A percentile compares a stretch with the other conserved stretches of the same genome.
phyloP scores from a whole-genome alignment of 139 green algal genomes.

The Chlamydomonas eustigma region DNA sequence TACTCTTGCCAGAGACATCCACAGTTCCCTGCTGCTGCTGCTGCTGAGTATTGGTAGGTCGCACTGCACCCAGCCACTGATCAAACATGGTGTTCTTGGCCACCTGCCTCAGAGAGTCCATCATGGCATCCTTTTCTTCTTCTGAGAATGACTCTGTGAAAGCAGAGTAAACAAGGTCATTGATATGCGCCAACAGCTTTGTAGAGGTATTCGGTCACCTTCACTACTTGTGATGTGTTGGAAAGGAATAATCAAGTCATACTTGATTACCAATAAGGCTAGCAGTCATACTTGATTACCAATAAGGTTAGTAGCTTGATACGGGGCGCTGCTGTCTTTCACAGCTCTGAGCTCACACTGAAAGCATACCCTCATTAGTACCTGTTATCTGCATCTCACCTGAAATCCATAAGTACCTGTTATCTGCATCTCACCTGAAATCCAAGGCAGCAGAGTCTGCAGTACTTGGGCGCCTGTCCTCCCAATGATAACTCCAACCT shows the following conservation, averaged over 20 bases:
- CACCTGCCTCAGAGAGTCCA: constrained; percentile 67
- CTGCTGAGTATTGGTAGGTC: background rate
- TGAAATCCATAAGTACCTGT: constrained; percentile 91
- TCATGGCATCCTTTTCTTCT: constrained; percentile 54
- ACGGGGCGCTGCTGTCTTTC: no score
- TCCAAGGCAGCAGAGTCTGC: constrained; percentile 90
- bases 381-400: constrained; percentile 65
- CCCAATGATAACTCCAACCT: constrained; percentile 77
- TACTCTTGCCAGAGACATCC: background rate
- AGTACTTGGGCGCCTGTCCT: constrained; percentile 93
- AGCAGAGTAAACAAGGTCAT: background rate
- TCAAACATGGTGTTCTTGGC: constrained; percentile 94
- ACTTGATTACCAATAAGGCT: no score
- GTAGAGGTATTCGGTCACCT: no score
- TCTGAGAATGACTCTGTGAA: constrained; percentile 58
- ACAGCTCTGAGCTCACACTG: no score
- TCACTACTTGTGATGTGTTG: no score
- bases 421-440: constrained; percentile 60
- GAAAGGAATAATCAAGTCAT: no score
- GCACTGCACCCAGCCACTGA: constrained; percentile 78
- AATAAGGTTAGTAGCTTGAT: no score
- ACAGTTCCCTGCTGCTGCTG: constrained; percentile 13
- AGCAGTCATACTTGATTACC: no score
- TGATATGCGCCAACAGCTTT: no score
- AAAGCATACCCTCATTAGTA: no score